Evolutionary conservation across 768 basidiomycete genomes (phyloP).

Genomic region (Termitomyces sp.): DNA sequence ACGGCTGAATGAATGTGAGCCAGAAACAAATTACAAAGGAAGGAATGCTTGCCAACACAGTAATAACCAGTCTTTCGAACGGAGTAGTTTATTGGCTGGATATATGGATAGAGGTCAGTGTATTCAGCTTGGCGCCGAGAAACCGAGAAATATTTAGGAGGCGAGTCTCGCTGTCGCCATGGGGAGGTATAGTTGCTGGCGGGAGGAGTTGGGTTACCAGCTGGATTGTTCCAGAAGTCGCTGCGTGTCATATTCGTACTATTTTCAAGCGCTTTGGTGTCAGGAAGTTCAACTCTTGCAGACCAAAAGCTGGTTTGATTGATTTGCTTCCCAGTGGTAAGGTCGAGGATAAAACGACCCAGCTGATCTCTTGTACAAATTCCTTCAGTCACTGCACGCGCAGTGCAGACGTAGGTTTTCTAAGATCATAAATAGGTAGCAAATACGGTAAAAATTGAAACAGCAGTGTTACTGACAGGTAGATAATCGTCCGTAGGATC

Average conservation of each 20-base stretch:
- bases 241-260: slow-evolving; percentile 19
- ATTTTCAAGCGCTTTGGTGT: slow-evolving; percentile 23
- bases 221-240: slow-evolving; percentile 55
- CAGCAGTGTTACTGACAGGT: slow-evolving; percentile 47
- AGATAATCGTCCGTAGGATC: slow-evolving; percentile 45
- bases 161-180: slow-evolving; percentile 28
- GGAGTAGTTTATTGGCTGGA: slow-evolving; percentile 71
- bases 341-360: slow-evolving; percentile 85
- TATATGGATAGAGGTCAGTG: slow-evolving; percentile 51
- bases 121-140: slow-evolving; percentile 24
- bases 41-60: slow-evolving; percentile 70
- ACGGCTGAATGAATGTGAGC: slow-evolving; percentile 44
- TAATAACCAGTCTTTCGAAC: slow-evolving; percentile 92
- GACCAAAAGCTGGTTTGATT: slow-evolving; percentile 87
- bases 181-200: slow-evolving; percentile 41
- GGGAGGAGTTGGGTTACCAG: slow-evolving; percentile 52
- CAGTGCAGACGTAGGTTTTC: slow-evolving; percentile 94
- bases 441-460: neutral
- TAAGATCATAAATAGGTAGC: slow-evolving; percentile 34
- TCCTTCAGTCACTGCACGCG: slow-evolving; percentile 64
- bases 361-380: slow-evolving; percentile 66
- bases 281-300: slow-evolving; percentile 61
- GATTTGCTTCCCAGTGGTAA: slow-evolving; percentile 54
- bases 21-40: slow-evolving; percentile 2
- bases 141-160: neutral